These are phyloP conservation scores for Colletotrichum sp. DNA, from an alignment of 2,329 filamentous ascomycete genomes.

Conservation along the genomic window DNA sequence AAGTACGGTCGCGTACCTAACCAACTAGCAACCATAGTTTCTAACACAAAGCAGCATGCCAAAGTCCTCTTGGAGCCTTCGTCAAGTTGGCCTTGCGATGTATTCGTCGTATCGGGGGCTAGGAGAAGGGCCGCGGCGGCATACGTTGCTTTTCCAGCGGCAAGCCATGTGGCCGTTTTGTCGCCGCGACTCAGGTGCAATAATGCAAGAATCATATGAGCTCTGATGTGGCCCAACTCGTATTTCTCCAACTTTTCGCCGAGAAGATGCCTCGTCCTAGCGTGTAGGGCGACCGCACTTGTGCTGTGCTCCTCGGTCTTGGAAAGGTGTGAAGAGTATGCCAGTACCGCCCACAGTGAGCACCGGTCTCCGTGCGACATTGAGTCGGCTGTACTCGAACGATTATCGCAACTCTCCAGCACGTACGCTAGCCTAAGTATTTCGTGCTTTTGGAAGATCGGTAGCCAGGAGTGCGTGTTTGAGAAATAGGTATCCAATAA, in stretches of 20 bases:
- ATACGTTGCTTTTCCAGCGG: slow-evolving; percentile 3
- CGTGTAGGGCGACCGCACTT: neutral
- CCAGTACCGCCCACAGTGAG: slow-evolving; percentile 6
- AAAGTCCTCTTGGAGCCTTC: neutral
- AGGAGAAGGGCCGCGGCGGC: neutral
- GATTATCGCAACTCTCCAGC: neutral
- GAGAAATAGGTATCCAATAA: neutral
- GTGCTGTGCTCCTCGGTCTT: neutral
- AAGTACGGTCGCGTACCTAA: neutral
- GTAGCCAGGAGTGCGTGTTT: neutral
- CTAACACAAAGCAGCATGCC: slow-evolving; percentile 3
- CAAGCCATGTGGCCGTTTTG: slow-evolving; percentile 1
- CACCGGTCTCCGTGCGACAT: neutral
- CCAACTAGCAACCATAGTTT: slow-evolving; percentile 4
- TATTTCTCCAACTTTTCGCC: neutral
- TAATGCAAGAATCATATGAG: neutral
- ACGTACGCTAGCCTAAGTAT: neutral
- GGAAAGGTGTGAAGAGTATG: neutral
- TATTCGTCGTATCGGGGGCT: neutral
- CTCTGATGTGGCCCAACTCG: neutral
- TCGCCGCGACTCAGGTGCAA: neutral
- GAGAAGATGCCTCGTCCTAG: neutral
- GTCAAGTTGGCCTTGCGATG: neutral
- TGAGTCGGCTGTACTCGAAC: neutral
- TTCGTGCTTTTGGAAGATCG: slow-evolving; percentile 11